phyloP scores from a whole-genome alignment of 345 rosid species.

The Brassica carinata region DNA sequence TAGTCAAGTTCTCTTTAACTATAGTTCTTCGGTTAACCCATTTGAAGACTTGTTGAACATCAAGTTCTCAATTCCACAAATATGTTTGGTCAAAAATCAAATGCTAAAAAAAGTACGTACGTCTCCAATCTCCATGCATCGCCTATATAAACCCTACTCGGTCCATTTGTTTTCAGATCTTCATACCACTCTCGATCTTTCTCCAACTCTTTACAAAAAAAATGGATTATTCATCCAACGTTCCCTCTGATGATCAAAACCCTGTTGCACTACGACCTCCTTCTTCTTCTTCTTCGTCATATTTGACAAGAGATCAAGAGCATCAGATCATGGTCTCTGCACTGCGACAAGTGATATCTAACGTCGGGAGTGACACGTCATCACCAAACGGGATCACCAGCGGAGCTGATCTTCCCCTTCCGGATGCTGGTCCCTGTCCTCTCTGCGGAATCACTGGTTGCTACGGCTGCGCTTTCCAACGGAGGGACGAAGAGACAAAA shows the following conservation, averaged over 20 bases:
- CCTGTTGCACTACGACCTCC: background rate
- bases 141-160: background rate
- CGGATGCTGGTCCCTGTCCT: constrained; percentile 23
- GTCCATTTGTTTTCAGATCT: background rate
- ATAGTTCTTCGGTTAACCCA: too few relatives aligned
- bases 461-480: constrained; percentile 21
- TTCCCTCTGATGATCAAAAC: background rate
- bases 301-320: constrained; percentile 21
- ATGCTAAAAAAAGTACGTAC: background rate
- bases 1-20: too few relatives aligned
- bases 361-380: background rate
- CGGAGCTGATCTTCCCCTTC: background rate
- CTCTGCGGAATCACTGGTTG: constrained; percentile 1
- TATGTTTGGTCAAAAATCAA: background rate
- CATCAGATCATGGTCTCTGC: constrained; percentile 27
- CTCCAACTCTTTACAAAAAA: background rate
- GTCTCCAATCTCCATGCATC: background rate
- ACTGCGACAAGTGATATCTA: constrained; percentile 15
- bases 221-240: background rate
- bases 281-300: background rate
- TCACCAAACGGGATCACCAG: background rate
- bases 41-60: too few relatives aligned
- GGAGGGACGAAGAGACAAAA: background rate
- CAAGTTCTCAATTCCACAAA: too few relatives aligned
- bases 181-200: background rate